Evolutionary conservation across 83 land plant genomes (phyloP).

Genomic region (Thuja plicata): DNA sequence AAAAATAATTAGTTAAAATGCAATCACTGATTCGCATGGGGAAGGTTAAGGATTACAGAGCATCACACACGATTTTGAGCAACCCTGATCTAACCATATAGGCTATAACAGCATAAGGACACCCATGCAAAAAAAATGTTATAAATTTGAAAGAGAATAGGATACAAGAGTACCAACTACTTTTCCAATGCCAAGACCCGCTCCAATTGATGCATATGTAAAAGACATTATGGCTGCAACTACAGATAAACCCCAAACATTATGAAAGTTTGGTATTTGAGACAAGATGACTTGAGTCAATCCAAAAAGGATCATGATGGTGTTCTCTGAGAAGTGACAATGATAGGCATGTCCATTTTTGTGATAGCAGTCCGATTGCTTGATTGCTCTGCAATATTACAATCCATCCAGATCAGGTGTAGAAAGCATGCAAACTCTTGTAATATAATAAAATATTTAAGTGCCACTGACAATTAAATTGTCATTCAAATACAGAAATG

Average conservation of each 20-base stretch:
- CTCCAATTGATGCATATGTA: constrained; percentile 64
- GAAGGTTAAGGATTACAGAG: background rate
- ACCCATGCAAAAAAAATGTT: background rate
- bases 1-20: background rate
- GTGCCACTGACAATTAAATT: background rate
- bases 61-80: background rate
- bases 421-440: background rate
- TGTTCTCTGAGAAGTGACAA: constrained; percentile 32
- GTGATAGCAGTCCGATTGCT: constrained; percentile 48
- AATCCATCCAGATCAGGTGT: background rate
- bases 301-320: constrained; percentile 68
- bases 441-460: background rate
- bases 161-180: constrained; percentile 20
- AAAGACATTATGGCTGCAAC: constrained; percentile 81
- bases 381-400: constrained; percentile 44
- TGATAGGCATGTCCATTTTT: constrained; percentile 25
- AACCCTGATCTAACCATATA: background rate
- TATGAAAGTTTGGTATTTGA: constrained; percentile 54
- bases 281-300: constrained; percentile 51
- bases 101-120: background rate
- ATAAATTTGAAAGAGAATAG: background rate
- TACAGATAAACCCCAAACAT: constrained; percentile 47
- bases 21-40: background rate
- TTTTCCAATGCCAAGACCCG: constrained; percentile 68
- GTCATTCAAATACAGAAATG: background rate